Percentiles rank a stretch among this genome's conserved stretches.
Evolutionary conservation across 2,329 filamentous ascomycete species (phyloP).

Genomic region (Delphinella strobiligena): DNA sequence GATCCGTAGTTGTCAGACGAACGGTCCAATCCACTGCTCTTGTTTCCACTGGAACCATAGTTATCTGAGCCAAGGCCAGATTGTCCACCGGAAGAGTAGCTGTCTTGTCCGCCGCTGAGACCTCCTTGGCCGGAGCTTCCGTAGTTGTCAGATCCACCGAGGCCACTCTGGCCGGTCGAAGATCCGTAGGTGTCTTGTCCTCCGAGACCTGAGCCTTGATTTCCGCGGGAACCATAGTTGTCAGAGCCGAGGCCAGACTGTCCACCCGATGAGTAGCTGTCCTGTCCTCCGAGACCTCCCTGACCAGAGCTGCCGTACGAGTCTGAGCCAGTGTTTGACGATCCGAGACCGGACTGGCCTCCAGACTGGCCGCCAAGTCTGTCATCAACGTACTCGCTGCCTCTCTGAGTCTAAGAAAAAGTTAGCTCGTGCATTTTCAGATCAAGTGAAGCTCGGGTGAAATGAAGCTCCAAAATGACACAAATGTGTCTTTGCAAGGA

Average conservation of each 20-base stretch:
- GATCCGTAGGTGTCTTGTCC: not conserved
- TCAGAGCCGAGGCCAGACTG: constrained; percentile 9
- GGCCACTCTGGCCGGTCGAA: too few relatives aligned
- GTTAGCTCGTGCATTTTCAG: not conserved
- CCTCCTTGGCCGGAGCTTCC: constrained; percentile 11
- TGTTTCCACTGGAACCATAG: too few relatives aligned
- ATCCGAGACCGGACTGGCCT: not conserved
- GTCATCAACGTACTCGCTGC: constrained; percentile 6
- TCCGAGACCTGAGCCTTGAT: too few relatives aligned
- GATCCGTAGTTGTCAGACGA: constrained; percentile 12
- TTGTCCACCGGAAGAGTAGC: too few relatives aligned
- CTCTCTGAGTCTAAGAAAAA: constrained; percentile 2
- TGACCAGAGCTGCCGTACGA: constrained; percentile 1
- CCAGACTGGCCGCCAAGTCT: constrained; percentile 3
- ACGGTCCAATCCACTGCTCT: too few relatives aligned
- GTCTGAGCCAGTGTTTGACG: not conserved
- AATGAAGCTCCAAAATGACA: too few relatives aligned
- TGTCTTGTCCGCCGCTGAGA: constrained; percentile 1
- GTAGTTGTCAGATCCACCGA: constrained; percentile 7
- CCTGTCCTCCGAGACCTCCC: not conserved
- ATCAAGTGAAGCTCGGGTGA: too few relatives aligned
- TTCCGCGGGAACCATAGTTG: constrained; percentile 8
- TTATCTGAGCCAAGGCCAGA: too few relatives aligned
- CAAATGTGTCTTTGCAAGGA: not conserved
- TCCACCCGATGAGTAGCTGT: constrained; percentile 8